Evolutionary conservation across 805 yeast species (phyloP), one percentile per base, ranked within the genome.

Genomic region (Sugiyamaella lignohabitans): DNA sequence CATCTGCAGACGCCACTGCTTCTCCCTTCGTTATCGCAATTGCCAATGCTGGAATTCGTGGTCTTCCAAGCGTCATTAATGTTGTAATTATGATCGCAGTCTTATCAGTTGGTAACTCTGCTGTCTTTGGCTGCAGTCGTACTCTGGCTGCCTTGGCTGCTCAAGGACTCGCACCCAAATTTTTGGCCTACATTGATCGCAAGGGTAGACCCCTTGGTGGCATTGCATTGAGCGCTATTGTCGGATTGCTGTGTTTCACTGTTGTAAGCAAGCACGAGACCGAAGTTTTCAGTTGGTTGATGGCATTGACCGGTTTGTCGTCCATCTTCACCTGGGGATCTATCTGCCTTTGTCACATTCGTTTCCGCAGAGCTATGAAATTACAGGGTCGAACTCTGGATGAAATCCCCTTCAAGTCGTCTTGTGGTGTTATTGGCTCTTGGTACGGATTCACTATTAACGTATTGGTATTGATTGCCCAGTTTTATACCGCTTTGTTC

Each of bases 11-110:
- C 57, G 82, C 79, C 20, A 67, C 80, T 21, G 81, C 87, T 2
- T 80, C 87, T 4, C 89, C 91, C 11, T 79, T 83, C 61, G 88
- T 83, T 37, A 79, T 84, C 62, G 83, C 88, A 32, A 80, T 83
- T 53, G 66, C 68, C 53, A 73, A 78, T 56, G 88, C 84, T 30
- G 80, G 84, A 24, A 81, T 83, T 53, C 63, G 64, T 21, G 88
- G 80, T 19, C 70, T 83, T 48, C 87, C 88, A 14, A 75, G 82
- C 6, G 73, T 83, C 37, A 73, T 83, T 76, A 83, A 83, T 57
- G 87, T 75, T 0, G 85, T 82, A 37, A 80, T 83, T 55, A 63
- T 82, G 61, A 73, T 82, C 51, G 75, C 89, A 1, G 81, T 82
- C 16, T 65, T 81, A 43, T 82, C 87, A 2, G 88, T 83, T 16